Percentiles rank a stretch among this genome's conserved stretches.
phyloP scores from a whole-genome alignment of 179 eudicot species.

The Monotropa hypopitys region DNA sequence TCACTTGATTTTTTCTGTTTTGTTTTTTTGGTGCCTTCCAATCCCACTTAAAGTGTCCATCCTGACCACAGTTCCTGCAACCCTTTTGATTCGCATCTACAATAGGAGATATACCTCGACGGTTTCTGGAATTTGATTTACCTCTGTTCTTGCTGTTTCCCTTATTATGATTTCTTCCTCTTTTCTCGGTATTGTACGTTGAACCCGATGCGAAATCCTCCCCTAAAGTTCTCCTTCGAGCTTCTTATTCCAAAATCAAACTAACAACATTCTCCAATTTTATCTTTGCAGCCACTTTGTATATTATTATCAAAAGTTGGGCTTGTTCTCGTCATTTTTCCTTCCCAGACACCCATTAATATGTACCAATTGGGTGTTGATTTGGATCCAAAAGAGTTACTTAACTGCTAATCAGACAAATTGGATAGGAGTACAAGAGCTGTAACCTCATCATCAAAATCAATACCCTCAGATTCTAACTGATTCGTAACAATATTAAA shows the following conservation, averaged over 20 bases:
- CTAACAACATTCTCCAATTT: not conserved
- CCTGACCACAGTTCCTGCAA: not conserved
- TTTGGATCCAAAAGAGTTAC: not conserved
- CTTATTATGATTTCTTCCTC: not conserved
- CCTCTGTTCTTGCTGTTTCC: not conserved
- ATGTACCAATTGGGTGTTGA: no score
- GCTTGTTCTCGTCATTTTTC: no score
- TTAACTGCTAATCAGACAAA: not conserved
- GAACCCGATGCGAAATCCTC: not conserved
- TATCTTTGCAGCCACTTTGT: not conserved
- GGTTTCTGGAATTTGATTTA: not conserved
- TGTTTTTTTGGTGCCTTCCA: not conserved
- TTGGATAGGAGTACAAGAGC: conserved; percentile 5
- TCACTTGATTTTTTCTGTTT: not conserved
- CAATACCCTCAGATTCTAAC: not conserved
- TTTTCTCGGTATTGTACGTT: not conserved
- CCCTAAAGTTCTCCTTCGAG: not conserved
- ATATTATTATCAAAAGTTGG: no score
- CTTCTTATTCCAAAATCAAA: not conserved
- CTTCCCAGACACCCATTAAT: no score
- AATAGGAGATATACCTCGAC: not conserved
- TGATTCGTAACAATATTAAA: not conserved
- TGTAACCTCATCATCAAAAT: conserved; percentile 7
- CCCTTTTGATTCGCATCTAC: not conserved
- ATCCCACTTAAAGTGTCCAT: not conserved